Evolutionary conservation across 2,329 filamentous ascomycete species (phyloP), one percentile per base, ranked within the genome.

Genomic region (Neonectria neomacrospora): DNA sequence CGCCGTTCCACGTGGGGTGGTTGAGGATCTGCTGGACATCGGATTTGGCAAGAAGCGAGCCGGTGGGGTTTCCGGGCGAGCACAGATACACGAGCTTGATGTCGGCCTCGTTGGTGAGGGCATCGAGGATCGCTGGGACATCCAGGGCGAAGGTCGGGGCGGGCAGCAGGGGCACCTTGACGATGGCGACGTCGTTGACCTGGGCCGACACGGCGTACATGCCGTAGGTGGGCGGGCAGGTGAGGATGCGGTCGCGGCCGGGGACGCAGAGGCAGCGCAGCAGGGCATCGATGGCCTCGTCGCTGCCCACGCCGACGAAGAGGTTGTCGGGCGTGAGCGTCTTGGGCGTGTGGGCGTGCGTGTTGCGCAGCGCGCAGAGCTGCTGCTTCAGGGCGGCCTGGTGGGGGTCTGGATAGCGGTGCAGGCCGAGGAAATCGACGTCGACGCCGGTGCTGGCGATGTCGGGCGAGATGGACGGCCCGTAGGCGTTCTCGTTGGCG

Each of bases 151-250:
- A 99, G 5, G 79, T 83, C 2, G 92, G 90, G 2, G 89, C 86
- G 1, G 86, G 85, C 51, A 92, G 85, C 22, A 98, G 83, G 0
- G 94, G 94, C n/a, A 98, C 89, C 76, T 91, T 93, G 71, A 96
- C 90, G 26, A 98, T 88, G 48, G 86, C 86, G 20, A 99, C 85
- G 75, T 98, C 96, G 81, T 99, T 99, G 70, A 97, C 91, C 76
- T 96, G 91, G 1, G 96, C 96, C 7, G 93, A 96, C 18, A 99
- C 96, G 50, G 88, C 85, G 83, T 99, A 99, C 96, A 99, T 99
- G 80, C 96, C 96, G 78, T 99, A 99, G 1, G 96, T 99, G 1
- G 96, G 96, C 18, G 96, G 96, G 75, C 95, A 98, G 44, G 93
- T 95, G 37, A 99, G 86, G 76, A 99, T 96, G 76, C 92, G 93